These are phyloP conservation scores for Hypoxylon trugodes DNA, from an alignment of 495 filamentous ascomycete species.

Conservation along the genomic window DNA sequence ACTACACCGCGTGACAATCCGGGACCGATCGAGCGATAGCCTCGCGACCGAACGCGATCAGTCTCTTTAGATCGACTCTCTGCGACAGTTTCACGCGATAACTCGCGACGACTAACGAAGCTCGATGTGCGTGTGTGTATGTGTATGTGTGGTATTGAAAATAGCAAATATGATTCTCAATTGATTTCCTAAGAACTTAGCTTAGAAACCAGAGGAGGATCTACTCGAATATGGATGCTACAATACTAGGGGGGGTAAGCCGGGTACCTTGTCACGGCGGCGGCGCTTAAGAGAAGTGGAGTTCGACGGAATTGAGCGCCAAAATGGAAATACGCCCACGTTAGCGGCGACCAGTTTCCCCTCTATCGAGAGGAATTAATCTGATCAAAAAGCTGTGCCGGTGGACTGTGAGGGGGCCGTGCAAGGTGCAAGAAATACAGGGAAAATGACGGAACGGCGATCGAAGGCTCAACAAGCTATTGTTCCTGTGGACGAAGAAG, in stretches of 20 bases:
- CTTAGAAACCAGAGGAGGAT: slow-evolving; percentile 22
- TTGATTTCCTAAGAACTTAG: slow-evolving; percentile 27
- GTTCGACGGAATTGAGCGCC: slow-evolving; percentile 23
- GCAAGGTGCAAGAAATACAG: slow-evolving; percentile 27
- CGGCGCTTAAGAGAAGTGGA: slow-evolving; percentile 42
- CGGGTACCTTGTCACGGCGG: slow-evolving; percentile 31
- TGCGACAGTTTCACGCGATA: slow-evolving; percentile 11
- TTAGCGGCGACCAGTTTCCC: slow-evolving; percentile 19
- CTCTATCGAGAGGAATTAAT: slow-evolving; percentile 25
- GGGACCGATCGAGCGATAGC: slow-evolving; percentile 18
- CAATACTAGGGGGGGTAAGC: slow-evolving; percentile 22
- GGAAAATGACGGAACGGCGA: slow-evolving; percentile 17
- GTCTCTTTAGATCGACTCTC: slow-evolving; percentile 16
- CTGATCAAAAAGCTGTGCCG: slow-evolving; percentile 39
- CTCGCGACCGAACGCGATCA: slow-evolving; percentile 33
- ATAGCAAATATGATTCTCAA: slow-evolving; percentile 7
- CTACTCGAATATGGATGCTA: slow-evolving; percentile 25
- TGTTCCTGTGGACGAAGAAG: slow-evolving; percentile 22
- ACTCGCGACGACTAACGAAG: slow-evolving; percentile 7
- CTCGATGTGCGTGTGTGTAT: no score
- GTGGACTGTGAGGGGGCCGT: slow-evolving; percentile 42
- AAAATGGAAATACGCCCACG: slow-evolving; percentile 42
- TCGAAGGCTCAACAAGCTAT: slow-evolving; percentile 18
- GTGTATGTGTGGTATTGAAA: slow-evolving; percentile 7
- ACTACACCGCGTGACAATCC: slow-evolving; percentile 16